Conservation (phyloP, 164 flowering plant genomes). For the Dillenia suffruticosa region DNA sequence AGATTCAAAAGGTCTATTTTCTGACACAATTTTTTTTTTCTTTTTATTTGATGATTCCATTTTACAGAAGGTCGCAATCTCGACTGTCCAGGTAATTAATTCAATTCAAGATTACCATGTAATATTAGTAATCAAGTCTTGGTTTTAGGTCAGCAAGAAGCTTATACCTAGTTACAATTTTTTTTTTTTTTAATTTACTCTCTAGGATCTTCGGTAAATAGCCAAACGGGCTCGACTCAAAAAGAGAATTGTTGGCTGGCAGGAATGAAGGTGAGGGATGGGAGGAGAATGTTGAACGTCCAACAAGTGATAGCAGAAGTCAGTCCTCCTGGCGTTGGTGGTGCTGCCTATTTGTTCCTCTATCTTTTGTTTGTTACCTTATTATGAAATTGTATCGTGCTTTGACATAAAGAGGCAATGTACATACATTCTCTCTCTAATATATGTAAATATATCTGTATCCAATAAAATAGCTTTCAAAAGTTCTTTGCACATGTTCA, state of each 20-base stretch:
- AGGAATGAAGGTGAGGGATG: conserved; percentile 10
- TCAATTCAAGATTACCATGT: neutral
- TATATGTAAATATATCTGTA: too few relatives aligned
- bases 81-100: conserved; percentile 19
- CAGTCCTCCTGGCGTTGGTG: conserved; percentile 2
- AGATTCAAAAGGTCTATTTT: neutral
- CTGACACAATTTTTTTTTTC: neutral
- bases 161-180: conserved; percentile 10
- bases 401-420: neutral
- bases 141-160: neutral
- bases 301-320: neutral
- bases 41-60: neutral
- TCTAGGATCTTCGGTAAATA: conserved; percentile 28
- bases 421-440: too few relatives aligned
- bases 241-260: conserved; percentile 24
- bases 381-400: neutral
- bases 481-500: too few relatives aligned
- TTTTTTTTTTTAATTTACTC: conserved; percentile 18
- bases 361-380: conserved; percentile 6
- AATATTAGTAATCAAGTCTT: neutral
- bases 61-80: conserved; percentile 18
- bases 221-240: conserved; percentile 16
- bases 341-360: conserved; percentile 1
- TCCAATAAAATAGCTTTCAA: too few relatives aligned
- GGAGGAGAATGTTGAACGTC: neutral